Evolutionary conservation across 2,329 filamentous ascomycete species (phyloP), one percentile per base, ranked within the genome.

Genomic region (Bipolaris bicolor): DNA sequence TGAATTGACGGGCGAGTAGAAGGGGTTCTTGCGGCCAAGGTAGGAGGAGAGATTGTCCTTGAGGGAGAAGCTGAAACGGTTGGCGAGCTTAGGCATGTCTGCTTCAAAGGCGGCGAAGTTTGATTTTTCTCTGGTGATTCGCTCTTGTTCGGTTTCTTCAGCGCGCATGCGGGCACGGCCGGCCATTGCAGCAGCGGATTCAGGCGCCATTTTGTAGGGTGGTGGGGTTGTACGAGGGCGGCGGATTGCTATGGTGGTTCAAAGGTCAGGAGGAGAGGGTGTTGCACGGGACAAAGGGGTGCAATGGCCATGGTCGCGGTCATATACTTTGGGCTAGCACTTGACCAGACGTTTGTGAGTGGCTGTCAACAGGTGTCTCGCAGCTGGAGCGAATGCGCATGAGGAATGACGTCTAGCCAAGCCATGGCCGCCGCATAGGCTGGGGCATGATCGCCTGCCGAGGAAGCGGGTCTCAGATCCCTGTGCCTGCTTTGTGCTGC

Each of bases 1-100:
- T 15, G 82, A 80, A 52, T 86, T 83, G 45, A 91, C 84, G 33
- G 61, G 48, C 7, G 64, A 55, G 51, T 62, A 71, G 62, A 77
- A 76, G 0, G 76, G 76, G 50, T 78, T 78, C 16, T 61, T 65
- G 34, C 68, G 66, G 26, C 76, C 76, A n/a, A 78, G 69, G 49
- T 76, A 77, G 13, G 74, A 77, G 3, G 70, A 66, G 22, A 78
- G 57, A 58, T 72, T 77, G 68, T 78, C 76, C 64, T 76, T 72
- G 55, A 77, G 53, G 5, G 70, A 73, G 63, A 72, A 73, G 55
- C 67, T 62, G 60, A 76, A 74, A 18, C 74, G 70, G 60, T 65
- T 63, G 22, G 58, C 59, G 40, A 77, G 66, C 47, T 56, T 65
- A 29, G 75, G 75, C 75, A 77, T 77, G 49, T 69, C 62, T 60